Conservation (phyloP, 768 basidiomycete species). For the Tubosaeta brunneosetosa region DNA sequence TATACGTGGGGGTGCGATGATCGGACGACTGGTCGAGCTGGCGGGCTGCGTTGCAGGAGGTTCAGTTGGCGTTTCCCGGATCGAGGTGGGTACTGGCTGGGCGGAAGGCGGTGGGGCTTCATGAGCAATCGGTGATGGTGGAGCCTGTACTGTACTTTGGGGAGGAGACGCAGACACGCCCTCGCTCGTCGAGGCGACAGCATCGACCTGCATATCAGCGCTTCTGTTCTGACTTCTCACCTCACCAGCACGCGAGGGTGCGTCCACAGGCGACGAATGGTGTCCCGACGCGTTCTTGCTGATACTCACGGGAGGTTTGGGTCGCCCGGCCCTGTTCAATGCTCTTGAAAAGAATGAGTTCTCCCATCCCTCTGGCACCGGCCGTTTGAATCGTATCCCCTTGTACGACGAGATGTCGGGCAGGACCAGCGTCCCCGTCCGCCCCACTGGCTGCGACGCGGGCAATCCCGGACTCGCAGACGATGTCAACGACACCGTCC, state of each 20-base stretch:
- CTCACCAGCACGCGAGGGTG: background rate
- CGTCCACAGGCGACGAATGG: background rate
- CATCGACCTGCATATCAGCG: constrained; percentile 6
- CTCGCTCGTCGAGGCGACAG: background rate
- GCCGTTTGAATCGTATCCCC: constrained; percentile 20
- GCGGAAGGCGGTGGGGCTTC: background rate
- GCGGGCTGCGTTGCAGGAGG: constrained; percentile 4
- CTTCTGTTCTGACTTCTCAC: background rate
- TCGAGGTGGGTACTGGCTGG: background rate
- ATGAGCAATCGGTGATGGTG: background rate
- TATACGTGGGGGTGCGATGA: constrained; percentile 23
- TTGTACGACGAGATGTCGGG: constrained; percentile 24
- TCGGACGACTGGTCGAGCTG: constrained; percentile 1
- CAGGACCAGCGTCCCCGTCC: constrained; percentile 7
- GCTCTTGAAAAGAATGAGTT: constrained; percentile 26
- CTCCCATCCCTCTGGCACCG: constrained; percentile 4
- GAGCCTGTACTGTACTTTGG: background rate
- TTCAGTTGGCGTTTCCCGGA: background rate
- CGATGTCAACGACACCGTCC: background rate
- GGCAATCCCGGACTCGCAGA: background rate
- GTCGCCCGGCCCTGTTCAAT: constrained; percentile 1
- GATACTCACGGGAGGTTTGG: background rate
- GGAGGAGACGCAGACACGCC: background rate
- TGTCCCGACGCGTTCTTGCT: background rate
- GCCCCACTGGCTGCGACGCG: background rate